These are phyloP conservation scores for Naumovozyma dairenensis DNA, from an alignment of 805 yeast species.

Conservation along the genomic window DNA sequence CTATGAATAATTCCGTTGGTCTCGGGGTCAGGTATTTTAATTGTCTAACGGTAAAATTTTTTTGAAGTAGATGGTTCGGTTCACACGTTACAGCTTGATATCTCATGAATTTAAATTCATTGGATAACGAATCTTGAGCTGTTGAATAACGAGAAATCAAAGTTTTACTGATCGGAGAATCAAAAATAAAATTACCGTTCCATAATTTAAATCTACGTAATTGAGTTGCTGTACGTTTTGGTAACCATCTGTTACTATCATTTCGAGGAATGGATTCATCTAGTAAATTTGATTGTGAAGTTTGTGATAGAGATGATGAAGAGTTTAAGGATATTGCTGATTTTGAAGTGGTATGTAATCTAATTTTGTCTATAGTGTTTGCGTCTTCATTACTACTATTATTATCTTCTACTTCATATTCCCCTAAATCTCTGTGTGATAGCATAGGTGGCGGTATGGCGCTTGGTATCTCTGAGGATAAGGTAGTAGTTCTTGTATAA, in stretches of 20 bases:
- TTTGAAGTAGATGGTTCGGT: constrained; percentile 55
- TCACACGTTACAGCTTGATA: constrained; percentile 93
- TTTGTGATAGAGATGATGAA: constrained; percentile 7
- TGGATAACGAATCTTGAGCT: constrained; percentile 28
- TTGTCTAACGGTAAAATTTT: constrained; percentile 75
- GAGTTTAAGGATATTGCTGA: no score
- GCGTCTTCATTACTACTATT: no score
- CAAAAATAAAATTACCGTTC: constrained; percentile 74
- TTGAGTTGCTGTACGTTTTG: constrained; percentile 18
- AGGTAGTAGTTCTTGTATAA: constrained; percentile 8
- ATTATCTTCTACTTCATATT: constrained; percentile 14
- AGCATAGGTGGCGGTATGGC: not conserved
- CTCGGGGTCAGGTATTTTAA: constrained; percentile 68
- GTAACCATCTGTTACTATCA: constrained; percentile 1
- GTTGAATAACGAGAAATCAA: constrained; percentile 42
- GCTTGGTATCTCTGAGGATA: not conserved
- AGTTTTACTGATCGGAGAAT: constrained; percentile 76
- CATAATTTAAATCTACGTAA: constrained; percentile 27
- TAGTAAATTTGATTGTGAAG: constrained; percentile 6
- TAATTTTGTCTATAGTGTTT: constrained; percentile 10
- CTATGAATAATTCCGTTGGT: constrained; percentile 75
- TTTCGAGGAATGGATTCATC: not conserved
- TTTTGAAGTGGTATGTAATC: constrained; percentile 6
- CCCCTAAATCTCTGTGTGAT: constrained; percentile 21
- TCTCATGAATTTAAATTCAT: constrained; percentile 75